Evolutionary conservation across 2,329 filamentous ascomycete species (phyloP), one percentile per base, ranked within the genome.

Genomic region (Colletotrichum falcatum): DNA sequence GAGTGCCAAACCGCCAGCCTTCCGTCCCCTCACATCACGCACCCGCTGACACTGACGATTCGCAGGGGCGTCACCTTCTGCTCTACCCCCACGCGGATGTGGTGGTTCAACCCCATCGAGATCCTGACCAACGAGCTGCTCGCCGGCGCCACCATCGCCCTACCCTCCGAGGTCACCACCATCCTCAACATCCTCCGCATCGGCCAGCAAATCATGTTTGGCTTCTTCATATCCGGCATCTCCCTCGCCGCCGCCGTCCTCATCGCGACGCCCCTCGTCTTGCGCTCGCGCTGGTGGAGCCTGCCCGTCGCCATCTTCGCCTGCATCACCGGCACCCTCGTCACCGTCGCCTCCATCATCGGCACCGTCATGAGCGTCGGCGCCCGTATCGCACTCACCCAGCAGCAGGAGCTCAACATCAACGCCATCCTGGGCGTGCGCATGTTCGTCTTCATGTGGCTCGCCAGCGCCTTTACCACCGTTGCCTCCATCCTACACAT

Each of bases 371-470:
- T 98, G 85, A 94, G 93, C 78, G 81, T 93, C 71, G 93, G 95
- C 71, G 94, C 97, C 83, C 88, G 90, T 74, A 90, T 93, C 70
- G 93, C 93, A 65, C 89, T 97, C 75, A 90, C 89, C 28, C 87
- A 86, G 5, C 90, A 92, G 76, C 86, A 87, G 2, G 89, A 93
- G 68, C 84, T 98, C 62, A 96, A 97, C 79, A 94, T 98, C 74
- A 79, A 82, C 12, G 92, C 91, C 3, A 81, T 86, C 3, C 83
- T 97, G 42, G 94, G 94, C 7, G 81, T 79, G 44, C 86, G 89
- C 74, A 95, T 97, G 92, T 88, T 97, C 76, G 92, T 83, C 0
- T 97, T 97, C 77, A 95, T 97, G 91, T 98, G 95, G 95, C 87
- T 94, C 35, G 93, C 91, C 0, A 87, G 90, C 0, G 88, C 85